Evolutionary conservation across 257 asterid genomes (phyloP), one percentile per base, ranked within the genome.

Genomic region (Datura wrightii): DNA sequence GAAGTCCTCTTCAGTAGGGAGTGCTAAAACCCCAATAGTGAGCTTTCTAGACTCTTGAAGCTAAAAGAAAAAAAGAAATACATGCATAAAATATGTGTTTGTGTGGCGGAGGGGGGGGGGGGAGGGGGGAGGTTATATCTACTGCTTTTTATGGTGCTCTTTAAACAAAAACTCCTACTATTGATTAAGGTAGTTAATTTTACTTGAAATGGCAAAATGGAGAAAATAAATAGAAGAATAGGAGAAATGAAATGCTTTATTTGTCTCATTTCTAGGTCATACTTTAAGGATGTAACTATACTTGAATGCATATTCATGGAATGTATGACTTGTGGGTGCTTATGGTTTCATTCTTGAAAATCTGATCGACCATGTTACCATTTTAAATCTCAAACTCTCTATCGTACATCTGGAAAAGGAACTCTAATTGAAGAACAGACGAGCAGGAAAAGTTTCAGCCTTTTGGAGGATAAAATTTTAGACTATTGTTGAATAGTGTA

Each of bases 251-350:
- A 62, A 36, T 10, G 41, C 70, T 62, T 62, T 6, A 60, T 60
- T 19, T 60, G 37, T 60, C 67, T 60, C 6, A 60, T 60, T 19
- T 60, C 67, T n/a, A 5, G 54, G 39, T 46, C 54, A 71, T 52
- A 44, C 18, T 71, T 44, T 44, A 44, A 50, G 80, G 59, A 46
- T 74, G 42, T 24, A 11, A 5, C 3, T 11, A 2, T 48, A 24
- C 7, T 74, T 46, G 58, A 48, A 46, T 74, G 80, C 59, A 74
- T 74, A 74, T 71, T 71, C 79, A n/a, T 74, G 60, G 42, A 50
- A 74, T 48, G 58, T 24, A 48, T 48, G 42, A 46, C 37, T 74
- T 11, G 42, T 48, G 42, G 24, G 19, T 74, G 31, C 55, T 70
- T 41, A 18, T 70, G 36, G 15, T 10, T 42, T 74, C 44, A 24